These are phyloP conservation scores for Huntiella abstrusa DNA, from an alignment of 2,329 filamentous ascomycete genomes.

Conservation along the genomic window DNA sequence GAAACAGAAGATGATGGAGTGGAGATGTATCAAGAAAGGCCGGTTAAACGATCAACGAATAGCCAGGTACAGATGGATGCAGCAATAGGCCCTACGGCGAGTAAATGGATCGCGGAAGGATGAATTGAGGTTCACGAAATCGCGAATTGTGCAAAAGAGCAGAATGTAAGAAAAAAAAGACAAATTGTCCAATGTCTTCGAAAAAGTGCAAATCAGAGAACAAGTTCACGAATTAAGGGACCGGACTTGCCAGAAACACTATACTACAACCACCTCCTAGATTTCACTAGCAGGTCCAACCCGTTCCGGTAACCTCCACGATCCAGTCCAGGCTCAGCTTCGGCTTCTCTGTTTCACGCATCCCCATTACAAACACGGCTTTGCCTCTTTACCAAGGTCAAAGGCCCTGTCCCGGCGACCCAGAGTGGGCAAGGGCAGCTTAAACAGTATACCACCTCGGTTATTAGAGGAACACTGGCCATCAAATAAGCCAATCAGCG, in stretches of 20 bases:
- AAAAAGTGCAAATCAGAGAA: no score
- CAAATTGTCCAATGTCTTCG: no score
- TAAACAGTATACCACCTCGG: slow-evolving; percentile 9
- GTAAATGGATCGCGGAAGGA: not conserved
- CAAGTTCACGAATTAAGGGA: no score
- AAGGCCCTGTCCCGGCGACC: not conserved
- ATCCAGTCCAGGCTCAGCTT: no score
- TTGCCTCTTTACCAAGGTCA: slow-evolving; percentile 2
- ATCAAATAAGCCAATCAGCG: slow-evolving; percentile 7
- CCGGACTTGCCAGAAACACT: no score
- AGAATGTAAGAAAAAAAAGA: slow-evolving; percentile 1
- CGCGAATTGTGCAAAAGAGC: not conserved
- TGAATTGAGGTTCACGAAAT: slow-evolving; percentile 3
- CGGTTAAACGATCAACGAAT: not conserved
- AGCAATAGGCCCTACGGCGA: no score
- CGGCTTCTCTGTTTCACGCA: no score
- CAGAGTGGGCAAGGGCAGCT: not conserved
- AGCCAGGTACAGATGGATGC: no score
- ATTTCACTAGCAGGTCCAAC: no score
- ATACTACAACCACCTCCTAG: no score
- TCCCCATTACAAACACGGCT: no score
- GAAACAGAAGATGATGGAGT: not conserved
- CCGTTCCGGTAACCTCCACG: no score
- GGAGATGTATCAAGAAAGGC: not conserved
- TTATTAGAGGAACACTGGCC: slow-evolving; percentile 6